Percentiles rank a stretch among this genome's conserved stretches.
Evolutionary conservation across 805 yeast species (phyloP).

Genomic region (Lachancea cidri): DNA sequence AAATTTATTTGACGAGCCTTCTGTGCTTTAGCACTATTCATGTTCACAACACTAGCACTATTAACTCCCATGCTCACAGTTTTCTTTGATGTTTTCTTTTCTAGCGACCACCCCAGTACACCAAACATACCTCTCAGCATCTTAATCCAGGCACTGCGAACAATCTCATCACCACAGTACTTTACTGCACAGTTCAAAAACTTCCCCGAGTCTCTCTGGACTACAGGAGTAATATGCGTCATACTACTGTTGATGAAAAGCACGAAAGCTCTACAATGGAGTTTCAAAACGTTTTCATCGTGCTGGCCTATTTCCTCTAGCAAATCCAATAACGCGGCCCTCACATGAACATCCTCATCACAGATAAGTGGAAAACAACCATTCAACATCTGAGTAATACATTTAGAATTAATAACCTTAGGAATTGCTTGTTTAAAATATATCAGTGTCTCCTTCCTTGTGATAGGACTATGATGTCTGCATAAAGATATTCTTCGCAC

Average conservation of each 20-base stretch:
- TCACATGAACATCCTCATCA: conserved; percentile 63
- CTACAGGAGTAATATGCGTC: conserved; percentile 80
- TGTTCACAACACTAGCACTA: conserved; percentile 11
- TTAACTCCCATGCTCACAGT: conserved; percentile 22
- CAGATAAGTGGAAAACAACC: conserved; percentile 31
- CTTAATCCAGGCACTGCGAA: conserved; percentile 62
- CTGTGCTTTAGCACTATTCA: conserved; percentile 10
- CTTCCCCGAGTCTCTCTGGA: conserved; percentile 69
- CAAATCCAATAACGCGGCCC: conserved; percentile 49
- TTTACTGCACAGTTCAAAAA: conserved; percentile 58
- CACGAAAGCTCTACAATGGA: conserved; percentile 57
- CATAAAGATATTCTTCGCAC: conserved; percentile 60
- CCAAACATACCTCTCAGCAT: conserved; percentile 62
- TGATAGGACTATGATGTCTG: conserved; percentile 65
- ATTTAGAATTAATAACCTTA: conserved; percentile 30
- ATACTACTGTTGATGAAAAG: conserved; percentile 83
- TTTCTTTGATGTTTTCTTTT: conserved; percentile 20
- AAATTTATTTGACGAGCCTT: conserved; percentile 30
- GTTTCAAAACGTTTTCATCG: conserved; percentile 51
- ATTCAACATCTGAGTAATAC: conserved; percentile 29
- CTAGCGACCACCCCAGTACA: conserved; percentile 65
- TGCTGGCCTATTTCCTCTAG: conserved; percentile 43
- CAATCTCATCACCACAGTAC: conserved; percentile 49
- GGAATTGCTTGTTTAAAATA: conserved; percentile 50
- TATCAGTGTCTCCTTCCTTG: conserved; percentile 66